Evolutionary conservation across 352 stramenopile genomes (phyloP).

Genomic region (Globisporangium solare): DNA sequence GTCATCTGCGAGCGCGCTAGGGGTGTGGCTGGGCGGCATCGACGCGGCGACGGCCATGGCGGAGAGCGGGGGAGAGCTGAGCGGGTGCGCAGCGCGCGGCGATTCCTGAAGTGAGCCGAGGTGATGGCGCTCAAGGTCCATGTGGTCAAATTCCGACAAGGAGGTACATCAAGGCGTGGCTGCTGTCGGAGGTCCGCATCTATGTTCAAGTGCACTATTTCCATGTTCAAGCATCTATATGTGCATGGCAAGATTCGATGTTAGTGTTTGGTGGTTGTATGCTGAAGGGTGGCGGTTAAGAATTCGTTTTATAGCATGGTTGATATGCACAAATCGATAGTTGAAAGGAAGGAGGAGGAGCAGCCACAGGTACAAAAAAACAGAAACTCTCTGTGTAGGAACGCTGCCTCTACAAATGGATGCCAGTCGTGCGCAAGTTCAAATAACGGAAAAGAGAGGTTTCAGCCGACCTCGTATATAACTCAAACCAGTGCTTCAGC

Average conservation of each 20-base stretch:
- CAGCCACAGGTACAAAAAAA: neutral
- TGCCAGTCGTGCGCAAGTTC: constrained; percentile 4
- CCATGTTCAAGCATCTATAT: neutral
- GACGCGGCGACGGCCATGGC: constrained; percentile 9
- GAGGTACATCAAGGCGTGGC: neutral
- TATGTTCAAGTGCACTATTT: neutral
- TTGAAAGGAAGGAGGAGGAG: neutral
- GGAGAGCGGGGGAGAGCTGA: neutral
- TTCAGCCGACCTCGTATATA: neutral
- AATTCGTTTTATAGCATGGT: neutral
- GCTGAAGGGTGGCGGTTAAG: neutral
- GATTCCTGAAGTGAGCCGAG: constrained; percentile 9
- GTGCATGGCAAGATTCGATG: neutral
- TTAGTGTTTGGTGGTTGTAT: neutral
- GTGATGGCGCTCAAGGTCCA: neutral
- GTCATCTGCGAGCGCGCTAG: neutral
- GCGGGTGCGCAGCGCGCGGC: neutral
- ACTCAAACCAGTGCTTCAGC: no score
- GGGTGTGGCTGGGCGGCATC: constrained; percentile 1
- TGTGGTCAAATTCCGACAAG: neutral
- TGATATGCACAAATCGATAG: neutral
- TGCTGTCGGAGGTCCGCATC: neutral
- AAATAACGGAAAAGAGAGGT: constrained; percentile 6
- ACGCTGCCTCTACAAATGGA: neutral
- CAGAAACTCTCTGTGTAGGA: constrained; percentile 9